Evolutionary conservation across 805 yeast species (phyloP), one percentile per base, ranked within the genome.

Genomic region (Zygoascus biomembranicola): DNA sequence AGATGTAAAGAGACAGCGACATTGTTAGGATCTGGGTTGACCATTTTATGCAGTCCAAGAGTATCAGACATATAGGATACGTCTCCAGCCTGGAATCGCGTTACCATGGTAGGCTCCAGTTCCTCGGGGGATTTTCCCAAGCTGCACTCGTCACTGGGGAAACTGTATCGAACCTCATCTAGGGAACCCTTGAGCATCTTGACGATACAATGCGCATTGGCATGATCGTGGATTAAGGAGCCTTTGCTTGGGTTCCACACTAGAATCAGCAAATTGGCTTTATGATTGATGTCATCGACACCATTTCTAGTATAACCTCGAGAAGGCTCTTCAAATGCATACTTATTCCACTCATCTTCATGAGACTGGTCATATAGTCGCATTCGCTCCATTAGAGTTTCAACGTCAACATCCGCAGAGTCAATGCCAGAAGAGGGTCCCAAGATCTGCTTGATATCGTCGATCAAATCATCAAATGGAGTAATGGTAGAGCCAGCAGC

Each of bases 131-230:
- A 51, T 16, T 42, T 62, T 61, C 26, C 69, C 52, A 59, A 70
- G 59, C 41, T 60, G 57, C 28, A 58, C n/a, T 28, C 52, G n/a
- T 47, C 18, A 51, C 19, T 66, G 1, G 86, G 86, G 54, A 73
- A 65, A 37, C 76, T 78, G 60, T 79, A 84, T 19, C 82, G 68
- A 8, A 77, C 74, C 66, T 85, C 92, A 11, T 69, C 68, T 49
- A 85, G 71, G 32, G 69, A 65, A 8, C 90, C 90, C 59, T 77
- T 72, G 56, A 85, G 70, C 46, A 85, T 72, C 66, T 84, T 84
- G 81, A 85, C 84, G 56, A 84, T 76, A 67, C 92, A 85, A 68
- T 85, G 89, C 11, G 90, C 88, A 52, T 78, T 74, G 19, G 89
- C 87, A 61, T 85, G 92, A 66, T 84, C 88, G 65, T 85, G 92